Conservation (phyloP, 1,139 yeast genomes). For the Blastobotrys proliferans region DNA sequence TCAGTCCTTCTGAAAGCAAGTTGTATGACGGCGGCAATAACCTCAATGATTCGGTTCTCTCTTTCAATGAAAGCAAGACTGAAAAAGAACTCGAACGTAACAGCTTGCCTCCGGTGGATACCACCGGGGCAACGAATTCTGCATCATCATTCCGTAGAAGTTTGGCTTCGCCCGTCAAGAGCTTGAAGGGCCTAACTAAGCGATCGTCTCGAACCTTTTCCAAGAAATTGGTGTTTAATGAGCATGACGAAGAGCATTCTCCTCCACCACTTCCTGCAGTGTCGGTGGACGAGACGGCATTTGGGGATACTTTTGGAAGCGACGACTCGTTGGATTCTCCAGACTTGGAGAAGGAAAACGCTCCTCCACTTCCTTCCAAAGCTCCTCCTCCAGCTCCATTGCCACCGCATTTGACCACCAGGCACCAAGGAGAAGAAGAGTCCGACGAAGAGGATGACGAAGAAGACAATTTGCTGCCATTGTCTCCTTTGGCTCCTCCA, state of each 20-base stretch:
- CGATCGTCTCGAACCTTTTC: slow-evolving; percentile 24
- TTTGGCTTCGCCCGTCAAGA: slow-evolving; percentile 17
- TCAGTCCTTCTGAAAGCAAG: slow-evolving; percentile 1
- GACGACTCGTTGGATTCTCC: background rate
- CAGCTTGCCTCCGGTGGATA: slow-evolving; percentile 2
- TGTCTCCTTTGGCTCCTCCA: slow-evolving; percentile 18
- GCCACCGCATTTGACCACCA: slow-evolving; percentile 9
- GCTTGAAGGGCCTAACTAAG: slow-evolving; percentile 13
- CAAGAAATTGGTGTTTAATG: slow-evolving; percentile 22
- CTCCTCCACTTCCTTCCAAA: slow-evolving; percentile 1
- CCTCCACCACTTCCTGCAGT: slow-evolving; percentile 8
- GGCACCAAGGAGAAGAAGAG: background rate
- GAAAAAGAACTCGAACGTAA: slow-evolving; percentile 16
- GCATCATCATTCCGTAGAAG: slow-evolving; percentile 13
- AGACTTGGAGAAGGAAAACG: slow-evolving; percentile 1
- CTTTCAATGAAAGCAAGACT: slow-evolving; percentile 12
- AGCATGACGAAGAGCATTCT: background rate
- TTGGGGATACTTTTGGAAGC: slow-evolving; percentile 8
- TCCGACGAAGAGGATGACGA: slow-evolving; percentile 20
- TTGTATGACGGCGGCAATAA: slow-evolving; percentile 12
- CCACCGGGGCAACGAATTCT: background rate
- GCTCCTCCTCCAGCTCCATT: slow-evolving; percentile 8
- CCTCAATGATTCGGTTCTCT: slow-evolving; percentile 8
- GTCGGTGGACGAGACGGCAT: slow-evolving; percentile 2
- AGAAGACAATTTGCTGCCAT: slow-evolving; percentile 25